A percentile compares a stretch with the other conserved stretches of the same genome.
These are phyloP conservation scores for Leccinum barrowsii DNA, from an alignment of 768 basidiomycete genomes.

Conservation along the genomic window DNA sequence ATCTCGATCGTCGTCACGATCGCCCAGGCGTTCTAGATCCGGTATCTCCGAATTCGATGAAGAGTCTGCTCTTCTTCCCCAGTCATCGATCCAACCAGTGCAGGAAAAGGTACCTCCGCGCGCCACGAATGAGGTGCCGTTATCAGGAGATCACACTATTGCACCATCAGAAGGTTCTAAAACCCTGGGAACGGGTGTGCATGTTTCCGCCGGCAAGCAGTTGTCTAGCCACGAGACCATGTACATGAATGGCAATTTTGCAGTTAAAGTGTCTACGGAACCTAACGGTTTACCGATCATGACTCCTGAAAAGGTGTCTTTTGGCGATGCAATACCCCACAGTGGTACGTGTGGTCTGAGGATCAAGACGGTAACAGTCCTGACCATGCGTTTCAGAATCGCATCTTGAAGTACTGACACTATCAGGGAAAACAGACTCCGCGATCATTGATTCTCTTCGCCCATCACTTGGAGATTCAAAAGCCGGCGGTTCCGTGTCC, in stretches of 20 bases:
- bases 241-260: conserved; percentile 19
- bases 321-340: conserved; percentile 2
- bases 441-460: conserved; percentile 2
- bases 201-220: conserved; percentile 13
- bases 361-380: background rate
- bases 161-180: conserved; percentile 18
- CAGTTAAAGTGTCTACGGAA: conserved; percentile 12
- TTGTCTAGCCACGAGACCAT: conserved; percentile 22
- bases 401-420: conserved; percentile 4
- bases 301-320: conserved; percentile 8
- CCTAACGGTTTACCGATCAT: conserved; percentile 11
- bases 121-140: conserved; percentile 12
- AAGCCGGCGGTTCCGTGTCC: conserved; percentile 2
- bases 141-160: conserved; percentile 7
- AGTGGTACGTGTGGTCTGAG: conserved; percentile 15
- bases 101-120: conserved; percentile 34
- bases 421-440: conserved; percentile 13
- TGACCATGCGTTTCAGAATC: conserved; percentile 19
- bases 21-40: conserved; percentile 37
- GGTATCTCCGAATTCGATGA: conserved; percentile 26
- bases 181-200: conserved; percentile 16
- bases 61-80: conserved; percentile 18
- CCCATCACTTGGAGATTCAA: conserved; percentile 7
- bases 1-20: conserved; percentile 51
- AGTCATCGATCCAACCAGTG: conserved; percentile 25